phyloP scores from a whole-genome alignment of 495 filamentous ascomycete genomes.

The Staphylotrichum tortipilum region DNA sequence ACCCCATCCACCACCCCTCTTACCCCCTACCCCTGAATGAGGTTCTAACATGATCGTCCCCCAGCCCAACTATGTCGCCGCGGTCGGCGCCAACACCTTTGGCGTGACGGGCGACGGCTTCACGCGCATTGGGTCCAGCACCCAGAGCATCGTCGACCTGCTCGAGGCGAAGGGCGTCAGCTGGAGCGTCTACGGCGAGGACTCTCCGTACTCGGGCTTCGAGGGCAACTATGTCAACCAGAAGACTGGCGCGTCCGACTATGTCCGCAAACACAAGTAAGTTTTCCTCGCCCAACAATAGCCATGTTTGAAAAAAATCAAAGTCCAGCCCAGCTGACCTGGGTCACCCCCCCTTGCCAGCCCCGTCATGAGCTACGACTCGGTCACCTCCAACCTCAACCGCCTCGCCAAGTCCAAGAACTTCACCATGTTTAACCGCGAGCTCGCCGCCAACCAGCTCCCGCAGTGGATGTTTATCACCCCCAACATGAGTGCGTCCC shows the following conservation, averaged over 20 bases:
- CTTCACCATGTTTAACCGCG: conserved; percentile 52
- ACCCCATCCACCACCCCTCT: too few relatives aligned
- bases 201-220: conserved; percentile 61
- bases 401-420: conserved; percentile 61
- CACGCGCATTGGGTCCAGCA: conserved; percentile 46
- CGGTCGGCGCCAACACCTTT: conserved; percentile 53
- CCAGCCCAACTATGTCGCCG: conserved; percentile 55
- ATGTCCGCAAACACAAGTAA: conserved; percentile 45
- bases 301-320: too few relatives aligned
- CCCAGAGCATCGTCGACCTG: conserved; percentile 61
- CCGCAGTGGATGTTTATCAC: conserved; percentile 71
- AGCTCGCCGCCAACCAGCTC: conserved; percentile 47
- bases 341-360: neutral
- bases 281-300: neutral
- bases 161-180: conserved; percentile 59
- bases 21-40: neutral
- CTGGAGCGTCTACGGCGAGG: conserved; percentile 65
- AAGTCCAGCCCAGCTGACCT: neutral
- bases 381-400: conserved; percentile 44
- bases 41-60: too few relatives aligned
- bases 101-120: conserved; percentile 60
- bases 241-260: conserved; percentile 13
- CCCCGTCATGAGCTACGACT: conserved; percentile 52
- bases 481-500: conserved; percentile 53
- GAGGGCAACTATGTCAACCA: conserved; percentile 48